Conservation (phyloP, 192 early-diverging fungal genomes). For the Umbelopsis sp. region DNA sequence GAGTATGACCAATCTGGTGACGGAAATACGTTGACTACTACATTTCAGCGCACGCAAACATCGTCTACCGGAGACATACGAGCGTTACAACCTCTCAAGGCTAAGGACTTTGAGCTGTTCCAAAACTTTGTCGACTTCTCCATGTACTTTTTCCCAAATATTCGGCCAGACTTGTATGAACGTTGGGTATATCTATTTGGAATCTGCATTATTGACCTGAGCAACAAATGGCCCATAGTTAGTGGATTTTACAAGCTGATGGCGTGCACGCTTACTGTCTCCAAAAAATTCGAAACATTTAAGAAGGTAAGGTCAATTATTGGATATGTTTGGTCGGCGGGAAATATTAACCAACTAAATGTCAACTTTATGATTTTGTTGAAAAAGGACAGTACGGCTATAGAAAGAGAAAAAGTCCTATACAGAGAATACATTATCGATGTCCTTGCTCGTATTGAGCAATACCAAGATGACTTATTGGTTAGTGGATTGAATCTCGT, state of each 20-base stretch:
- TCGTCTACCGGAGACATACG: constrained; percentile 49
- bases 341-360: not conserved
- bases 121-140: constrained; percentile 72
- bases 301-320: not conserved
- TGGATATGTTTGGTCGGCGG: not conserved
- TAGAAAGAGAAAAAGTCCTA: constrained; percentile 1
- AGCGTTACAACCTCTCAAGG: constrained; percentile 54
- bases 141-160: constrained; percentile 47
- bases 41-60: not conserved
- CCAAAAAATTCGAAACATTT: constrained; percentile 17
- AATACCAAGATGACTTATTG: constrained; percentile 78
- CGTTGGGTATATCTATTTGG: constrained; percentile 65
- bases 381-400: not conserved
- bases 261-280: constrained; percentile 45
- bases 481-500: constrained; percentile 66
- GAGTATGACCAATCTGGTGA: constrained; percentile 34
- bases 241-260: constrained; percentile 78
- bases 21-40: not conserved
- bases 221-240: constrained; percentile 60
- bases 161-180: constrained; percentile 43
- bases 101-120: constrained; percentile 68
- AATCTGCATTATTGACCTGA: constrained; percentile 50
- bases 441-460: constrained; percentile 59
- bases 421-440: constrained; percentile 60
- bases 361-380: constrained; percentile 21